These are phyloP conservation scores for Gentiana dahurica DNA, from an alignment of 257 asterid genomes.

Conservation along the genomic window DNA sequence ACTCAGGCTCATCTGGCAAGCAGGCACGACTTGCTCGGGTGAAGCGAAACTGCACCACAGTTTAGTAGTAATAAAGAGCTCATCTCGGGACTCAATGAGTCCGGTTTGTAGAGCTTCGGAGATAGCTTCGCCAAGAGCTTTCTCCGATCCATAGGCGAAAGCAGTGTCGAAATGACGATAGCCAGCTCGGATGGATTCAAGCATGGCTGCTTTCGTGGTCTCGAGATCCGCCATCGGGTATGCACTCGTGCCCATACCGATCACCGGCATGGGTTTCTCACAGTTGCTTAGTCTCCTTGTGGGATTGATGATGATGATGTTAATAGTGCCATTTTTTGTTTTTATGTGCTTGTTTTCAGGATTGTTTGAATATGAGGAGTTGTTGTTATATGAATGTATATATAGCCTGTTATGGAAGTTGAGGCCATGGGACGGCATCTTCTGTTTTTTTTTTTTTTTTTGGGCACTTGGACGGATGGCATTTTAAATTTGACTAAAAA, in stretches of 20 bases:
- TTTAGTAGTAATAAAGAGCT: too few relatives aligned
- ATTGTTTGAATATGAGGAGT: too few relatives aligned
- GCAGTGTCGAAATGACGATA: constrained; percentile 32
- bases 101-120: too few relatives aligned
- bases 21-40: constrained; percentile 53
- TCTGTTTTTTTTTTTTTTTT: too few relatives aligned
- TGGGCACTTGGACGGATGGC: too few relatives aligned
- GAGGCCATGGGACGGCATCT: too few relatives aligned
- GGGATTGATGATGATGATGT: background rate
- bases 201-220: constrained; percentile 23
- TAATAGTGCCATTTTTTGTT: too few relatives aligned
- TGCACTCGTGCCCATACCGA: constrained; percentile 41
- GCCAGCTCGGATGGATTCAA: constrained; percentile 47
- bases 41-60: constrained; percentile 26
- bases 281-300: background rate
- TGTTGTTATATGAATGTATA: too few relatives aligned
- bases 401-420: too few relatives aligned
- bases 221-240: constrained; percentile 20
- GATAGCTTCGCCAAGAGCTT: constrained; percentile 1
- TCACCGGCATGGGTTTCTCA: constrained; percentile 30
- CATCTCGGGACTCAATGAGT: too few relatives aligned
- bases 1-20: constrained; percentile 33
- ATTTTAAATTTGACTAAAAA: too few relatives aligned
- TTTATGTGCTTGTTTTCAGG: too few relatives aligned
- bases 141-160: constrained; percentile 19